Conservation (phyloP, 2,329 filamentous ascomycete species). For the Bipolaris bicolor region DNA sequence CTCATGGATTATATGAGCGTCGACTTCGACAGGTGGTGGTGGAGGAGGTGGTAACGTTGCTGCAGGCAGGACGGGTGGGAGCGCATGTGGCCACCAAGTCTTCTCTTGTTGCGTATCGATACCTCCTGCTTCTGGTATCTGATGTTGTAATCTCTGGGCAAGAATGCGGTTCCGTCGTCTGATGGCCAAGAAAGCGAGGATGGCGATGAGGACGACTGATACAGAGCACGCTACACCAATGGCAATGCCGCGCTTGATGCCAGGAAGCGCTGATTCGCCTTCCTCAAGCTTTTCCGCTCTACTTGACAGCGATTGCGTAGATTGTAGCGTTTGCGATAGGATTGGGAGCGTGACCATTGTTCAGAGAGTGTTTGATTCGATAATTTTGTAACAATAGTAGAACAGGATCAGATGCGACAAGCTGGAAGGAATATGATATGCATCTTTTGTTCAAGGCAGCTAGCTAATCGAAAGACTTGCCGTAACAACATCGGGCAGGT, state of each 20-base stretch:
- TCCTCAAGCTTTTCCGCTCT: constrained; percentile 6
- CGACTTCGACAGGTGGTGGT: constrained; percentile 29
- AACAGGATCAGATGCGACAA: background rate
- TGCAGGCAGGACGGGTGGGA: background rate
- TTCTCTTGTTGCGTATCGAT: constrained; percentile 26
- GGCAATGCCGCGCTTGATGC: constrained; percentile 40
- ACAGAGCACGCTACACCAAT: constrained; percentile 37
- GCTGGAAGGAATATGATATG: background rate
- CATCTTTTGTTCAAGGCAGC: constrained; percentile 9
- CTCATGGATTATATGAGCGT: constrained; percentile 30
- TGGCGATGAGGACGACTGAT: constrained; percentile 28
- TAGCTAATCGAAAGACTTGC: constrained; percentile 5
- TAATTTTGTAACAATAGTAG: background rate
- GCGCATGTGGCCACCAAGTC: constrained; percentile 7
- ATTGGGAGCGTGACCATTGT: constrained; percentile 10
- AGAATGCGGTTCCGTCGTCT: constrained; percentile 26
- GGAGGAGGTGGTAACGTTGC: background rate
- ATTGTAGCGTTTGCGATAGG: constrained; percentile 3
- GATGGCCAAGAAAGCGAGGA: constrained; percentile 30
- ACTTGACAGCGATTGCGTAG: background rate
- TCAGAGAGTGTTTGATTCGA: background rate
- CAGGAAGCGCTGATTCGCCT: constrained; percentile 25
- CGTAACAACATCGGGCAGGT: background rate
- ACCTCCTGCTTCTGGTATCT: constrained; percentile 7
- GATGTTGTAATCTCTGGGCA: constrained; percentile 1